phyloP scores from a whole-genome alignment of 2,329 filamentous ascomycete genomes.

The Lachnellula occidentalis region DNA sequence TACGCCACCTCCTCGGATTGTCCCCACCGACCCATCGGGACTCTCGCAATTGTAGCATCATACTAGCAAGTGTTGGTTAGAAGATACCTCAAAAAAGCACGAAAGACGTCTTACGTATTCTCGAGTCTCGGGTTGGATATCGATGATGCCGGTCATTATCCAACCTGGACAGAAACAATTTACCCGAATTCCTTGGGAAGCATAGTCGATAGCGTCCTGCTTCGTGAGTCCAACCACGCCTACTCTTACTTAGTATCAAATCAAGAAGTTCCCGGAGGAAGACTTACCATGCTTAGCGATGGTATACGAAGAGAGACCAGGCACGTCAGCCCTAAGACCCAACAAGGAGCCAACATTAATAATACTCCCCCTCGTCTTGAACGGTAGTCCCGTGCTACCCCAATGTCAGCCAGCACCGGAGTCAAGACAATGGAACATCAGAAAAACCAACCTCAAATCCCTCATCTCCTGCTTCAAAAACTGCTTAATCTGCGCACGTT shows the following conservation, averaged over 20 bases:
- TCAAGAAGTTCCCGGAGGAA: neutral
- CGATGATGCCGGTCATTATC: conserved; percentile 16
- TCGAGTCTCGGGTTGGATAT: neutral
- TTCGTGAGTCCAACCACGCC: conserved; percentile 31
- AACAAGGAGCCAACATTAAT: conserved; percentile 24
- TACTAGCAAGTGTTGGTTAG: conserved; percentile 5
- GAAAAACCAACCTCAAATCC: conserved; percentile 11
- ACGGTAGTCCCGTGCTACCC: conserved; percentile 19
- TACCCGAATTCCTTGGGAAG: conserved; percentile 14
- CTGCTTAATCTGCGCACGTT: conserved; percentile 32
- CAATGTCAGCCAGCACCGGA: neutral
- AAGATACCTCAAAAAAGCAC: neutral
- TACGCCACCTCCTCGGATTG: conserved; percentile 18
- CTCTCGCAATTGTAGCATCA: conserved; percentile 5
- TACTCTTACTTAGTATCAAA: neutral
- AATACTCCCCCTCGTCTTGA: conserved; percentile 27
- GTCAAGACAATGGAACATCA: neutral
- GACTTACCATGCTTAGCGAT: conserved; percentile 20
- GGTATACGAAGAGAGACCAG: conserved; percentile 10
- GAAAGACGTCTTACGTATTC: conserved; percentile 2
- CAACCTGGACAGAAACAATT: conserved; percentile 25
- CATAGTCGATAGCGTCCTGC: conserved; percentile 29
- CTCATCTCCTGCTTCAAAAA: conserved; percentile 24
- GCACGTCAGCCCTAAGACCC: conserved; percentile 6
- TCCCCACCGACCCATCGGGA: conserved; percentile 16